phyloP scores from a whole-genome alignment of 495 filamentous ascomycete genomes.

The Cercophora sp. region DNA sequence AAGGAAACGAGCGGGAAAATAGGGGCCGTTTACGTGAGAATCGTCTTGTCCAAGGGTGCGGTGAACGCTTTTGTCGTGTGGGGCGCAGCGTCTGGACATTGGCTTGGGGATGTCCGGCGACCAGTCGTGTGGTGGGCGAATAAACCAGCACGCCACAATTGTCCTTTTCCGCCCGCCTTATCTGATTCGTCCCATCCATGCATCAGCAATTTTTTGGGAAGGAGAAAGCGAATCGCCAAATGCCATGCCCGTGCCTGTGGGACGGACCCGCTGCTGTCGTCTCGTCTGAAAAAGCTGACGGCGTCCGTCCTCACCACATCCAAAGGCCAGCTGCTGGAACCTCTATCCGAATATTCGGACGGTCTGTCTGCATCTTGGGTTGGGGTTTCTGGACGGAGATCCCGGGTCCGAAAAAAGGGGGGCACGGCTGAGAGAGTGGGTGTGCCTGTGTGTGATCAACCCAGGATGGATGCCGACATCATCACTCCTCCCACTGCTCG shows the following conservation, averaged over 20 bases:
- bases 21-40: not conserved
- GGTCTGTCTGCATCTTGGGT: not conserved
- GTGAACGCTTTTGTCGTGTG: not conserved
- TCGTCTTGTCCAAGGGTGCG: not conserved
- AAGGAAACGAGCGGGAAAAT: too few relatives aligned
- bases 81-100: slow-evolving; percentile 24
- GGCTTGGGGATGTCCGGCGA: slow-evolving; percentile 33
- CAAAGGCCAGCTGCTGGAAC: not conserved
- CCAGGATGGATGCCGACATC: too few relatives aligned
- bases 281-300: too few relatives aligned
- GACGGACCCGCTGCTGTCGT: too few relatives aligned
- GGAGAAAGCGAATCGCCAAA: not conserved
- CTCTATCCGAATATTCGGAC: too few relatives aligned
- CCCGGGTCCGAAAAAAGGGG: slow-evolving; percentile 4
- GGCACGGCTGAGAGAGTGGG: not conserved
- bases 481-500: too few relatives aligned
- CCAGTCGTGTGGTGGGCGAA: slow-evolving; percentile 13
- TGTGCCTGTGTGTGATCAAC: not conserved
- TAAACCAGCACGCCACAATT: not conserved
- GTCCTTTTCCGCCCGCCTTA: not conserved
- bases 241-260: not conserved
- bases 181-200: slow-evolving; percentile 7
- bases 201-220: not conserved
- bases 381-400: not conserved
- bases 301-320: too few relatives aligned